phyloP scores from a whole-genome alignment of 495 filamentous ascomycete species.

The Cenococcum geophilum region DNA sequence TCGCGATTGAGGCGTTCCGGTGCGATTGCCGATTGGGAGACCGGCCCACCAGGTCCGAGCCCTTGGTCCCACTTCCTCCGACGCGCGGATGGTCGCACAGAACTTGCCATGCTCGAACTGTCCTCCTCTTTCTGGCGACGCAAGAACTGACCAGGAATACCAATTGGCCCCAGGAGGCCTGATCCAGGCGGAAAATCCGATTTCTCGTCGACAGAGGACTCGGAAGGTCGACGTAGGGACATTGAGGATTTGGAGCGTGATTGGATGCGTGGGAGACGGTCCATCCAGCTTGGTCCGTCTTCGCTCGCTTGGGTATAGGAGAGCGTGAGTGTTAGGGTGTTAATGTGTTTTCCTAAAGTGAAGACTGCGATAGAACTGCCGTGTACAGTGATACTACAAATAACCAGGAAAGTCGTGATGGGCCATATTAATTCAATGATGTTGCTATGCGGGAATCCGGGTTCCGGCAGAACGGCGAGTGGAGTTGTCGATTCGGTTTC shows the following conservation, averaged over 20 bases:
- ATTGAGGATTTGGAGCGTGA: slow-evolving; percentile 78
- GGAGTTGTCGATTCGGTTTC: slow-evolving; percentile 70
- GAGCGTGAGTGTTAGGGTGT: slow-evolving; percentile 90
- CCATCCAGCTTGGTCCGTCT: slow-evolving; percentile 91
- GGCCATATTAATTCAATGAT: slow-evolving; percentile 88
- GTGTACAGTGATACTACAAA: slow-evolving; percentile 90
- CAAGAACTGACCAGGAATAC: slow-evolving; percentile 71
- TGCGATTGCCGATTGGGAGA: slow-evolving; percentile 83
- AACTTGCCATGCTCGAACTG: slow-evolving; percentile 52
- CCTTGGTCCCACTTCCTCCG: slow-evolving; percentile 67
- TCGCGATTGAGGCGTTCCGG: slow-evolving; percentile 53
- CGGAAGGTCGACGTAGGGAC: slow-evolving; percentile 63
- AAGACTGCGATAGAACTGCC: slow-evolving; percentile 98
- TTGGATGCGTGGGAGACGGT: slow-evolving; percentile 80
- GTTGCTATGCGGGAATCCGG: slow-evolving; percentile 52
- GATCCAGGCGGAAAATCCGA: slow-evolving; percentile 56
- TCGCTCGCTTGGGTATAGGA: slow-evolving; percentile 89
- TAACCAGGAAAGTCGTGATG: slow-evolving; percentile 88
- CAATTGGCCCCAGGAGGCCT: slow-evolving; percentile 71
- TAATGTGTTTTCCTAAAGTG: slow-evolving; percentile 96
- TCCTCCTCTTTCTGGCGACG: slow-evolving; percentile 78
- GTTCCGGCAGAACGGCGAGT: slow-evolving; percentile 51
- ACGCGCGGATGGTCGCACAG: slow-evolving; percentile 54
- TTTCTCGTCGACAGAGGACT: slow-evolving; percentile 52
- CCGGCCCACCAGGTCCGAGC: slow-evolving; percentile 77